A percentile compares a stretch with the other conserved stretches of the same genome.
Evolutionary conservation across 345 rosid genomes (phyloP).

Genomic region (Melastoma malabathricum): DNA sequence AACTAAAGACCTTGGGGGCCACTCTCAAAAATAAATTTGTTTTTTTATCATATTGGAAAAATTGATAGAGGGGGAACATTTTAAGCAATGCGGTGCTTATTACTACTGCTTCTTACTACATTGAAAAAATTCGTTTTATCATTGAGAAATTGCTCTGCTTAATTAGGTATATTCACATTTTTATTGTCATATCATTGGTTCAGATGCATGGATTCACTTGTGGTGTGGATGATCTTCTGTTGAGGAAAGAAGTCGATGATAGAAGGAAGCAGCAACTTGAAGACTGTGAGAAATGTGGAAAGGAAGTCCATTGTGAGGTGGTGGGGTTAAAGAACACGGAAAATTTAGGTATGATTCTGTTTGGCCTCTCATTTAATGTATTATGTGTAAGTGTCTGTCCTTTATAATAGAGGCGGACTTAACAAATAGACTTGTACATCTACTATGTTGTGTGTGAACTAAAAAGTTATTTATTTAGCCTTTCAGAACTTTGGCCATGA

Average conservation of each 20-base stretch:
- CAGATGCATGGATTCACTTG: slow-evolving; percentile 97
- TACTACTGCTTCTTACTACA: no score
- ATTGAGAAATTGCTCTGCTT: not conserved
- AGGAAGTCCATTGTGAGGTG: slow-evolving; percentile 53
- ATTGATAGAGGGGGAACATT: no score
- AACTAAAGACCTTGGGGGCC: no score
- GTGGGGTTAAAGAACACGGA: slow-evolving; percentile 34
- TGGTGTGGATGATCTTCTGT: slow-evolving; percentile 92
- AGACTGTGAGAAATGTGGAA: slow-evolving; percentile 56
- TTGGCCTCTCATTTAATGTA: slow-evolving; percentile 1
- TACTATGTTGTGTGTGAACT: no score
- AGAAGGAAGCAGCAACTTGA: slow-evolving; percentile 66
- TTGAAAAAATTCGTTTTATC: no score
- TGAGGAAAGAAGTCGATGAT: slow-evolving; percentile 46
- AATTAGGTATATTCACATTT: slow-evolving; percentile 9
- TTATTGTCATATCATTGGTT: slow-evolving; percentile 18
- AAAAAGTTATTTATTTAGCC: no score
- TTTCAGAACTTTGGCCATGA: no score
- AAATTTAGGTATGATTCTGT: slow-evolving; percentile 36
- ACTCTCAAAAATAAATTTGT: no score
- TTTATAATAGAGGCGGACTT: not conserved
- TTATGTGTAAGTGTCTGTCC: not conserved
- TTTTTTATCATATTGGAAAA: not conserved
- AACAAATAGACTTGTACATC: no score
- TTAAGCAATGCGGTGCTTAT: no score